Conservation (phyloP, 768 basidiomycete genomes). For the Sistotremastrum suecicum region DNA sequence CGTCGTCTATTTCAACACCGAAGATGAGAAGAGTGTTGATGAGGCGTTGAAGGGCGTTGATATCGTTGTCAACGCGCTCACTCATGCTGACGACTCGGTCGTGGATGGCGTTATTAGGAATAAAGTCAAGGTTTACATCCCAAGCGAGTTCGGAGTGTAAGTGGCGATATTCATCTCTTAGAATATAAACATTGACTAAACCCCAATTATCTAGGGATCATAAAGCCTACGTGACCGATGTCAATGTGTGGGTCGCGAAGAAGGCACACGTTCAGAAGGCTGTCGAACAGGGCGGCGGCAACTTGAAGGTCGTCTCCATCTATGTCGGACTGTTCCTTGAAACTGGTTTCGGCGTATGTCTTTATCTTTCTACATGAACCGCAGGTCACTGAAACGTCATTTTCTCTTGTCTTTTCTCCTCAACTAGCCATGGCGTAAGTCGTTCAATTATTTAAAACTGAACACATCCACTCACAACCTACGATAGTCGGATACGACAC, state of each 20-base stretch:
- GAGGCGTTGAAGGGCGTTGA: conserved; percentile 10
- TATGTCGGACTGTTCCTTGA: conserved; percentile 10
- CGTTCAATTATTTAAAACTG: not conserved
- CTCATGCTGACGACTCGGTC: not conserved
- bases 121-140: not conserved
- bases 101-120: conserved; percentile 1
- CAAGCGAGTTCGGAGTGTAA: conserved; percentile 2
- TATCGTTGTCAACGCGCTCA: conserved; percentile 11
- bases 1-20: not conserved
- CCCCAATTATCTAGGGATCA: not conserved
- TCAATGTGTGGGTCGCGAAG: not conserved
- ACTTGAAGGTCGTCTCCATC: conserved; percentile 9
- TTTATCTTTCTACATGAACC: not conserved
- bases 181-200: not conserved
- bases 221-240: not conserved
- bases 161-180: not conserved
- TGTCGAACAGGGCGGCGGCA: not conserved
- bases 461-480: not conserved
- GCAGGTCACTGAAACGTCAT: not conserved
- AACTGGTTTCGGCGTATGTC: conserved; percentile 4
- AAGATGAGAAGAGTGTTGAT: not conserved
- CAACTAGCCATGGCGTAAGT: conserved; percentile 1
- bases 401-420: not conserved
- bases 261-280: conserved; percentile 1
- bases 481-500: not conserved